phyloP scores from a whole-genome alignment of 2,329 filamentous ascomycete species.

The Exophiala lecanii-corni region DNA sequence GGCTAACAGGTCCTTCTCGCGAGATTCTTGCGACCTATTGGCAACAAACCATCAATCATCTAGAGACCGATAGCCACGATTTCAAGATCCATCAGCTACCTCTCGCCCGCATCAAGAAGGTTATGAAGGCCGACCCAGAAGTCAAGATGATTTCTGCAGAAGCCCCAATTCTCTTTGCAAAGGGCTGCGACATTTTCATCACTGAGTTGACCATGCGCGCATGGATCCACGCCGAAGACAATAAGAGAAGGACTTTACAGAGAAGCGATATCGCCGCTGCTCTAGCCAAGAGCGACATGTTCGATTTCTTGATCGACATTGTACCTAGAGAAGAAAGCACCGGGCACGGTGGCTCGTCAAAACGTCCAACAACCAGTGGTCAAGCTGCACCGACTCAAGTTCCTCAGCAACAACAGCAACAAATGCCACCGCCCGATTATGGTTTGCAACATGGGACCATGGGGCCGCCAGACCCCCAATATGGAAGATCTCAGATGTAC shows the following conservation, averaged over 20 bases:
- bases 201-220: conserved; percentile 98
- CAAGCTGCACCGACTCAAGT: conserved; percentile 34
- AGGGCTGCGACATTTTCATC: conserved; percentile 98
- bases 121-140: conserved; percentile 99
- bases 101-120: conserved; percentile 97
- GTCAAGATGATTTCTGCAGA: conserved; percentile 99
- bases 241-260: conserved; percentile 92
- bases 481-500: conserved; percentile 80
- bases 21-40: conserved; percentile 98
- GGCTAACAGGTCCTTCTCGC: conserved; percentile 84
- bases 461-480: conserved; percentile 66
- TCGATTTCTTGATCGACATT: conserved; percentile 98
- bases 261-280: conserved; percentile 95
- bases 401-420: conserved; percentile 49
- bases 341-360: conserved; percentile 54
- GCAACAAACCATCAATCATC: conserved; percentile 95
- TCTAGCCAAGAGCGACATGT: conserved; percentile 97
- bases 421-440: conserved; percentile 52
- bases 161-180: conserved; percentile 94
- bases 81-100: conserved; percentile 98
- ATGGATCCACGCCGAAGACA: conserved; percentile 99
- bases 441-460: conserved; percentile 61
- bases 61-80: conserved; percentile 92
- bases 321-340: conserved; percentile 92
- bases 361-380: conserved; percentile 44